Evolutionary conservation across 1,284 basidiomycete genomes (phyloP).

Genomic region (Cryptococcus sp.): DNA sequence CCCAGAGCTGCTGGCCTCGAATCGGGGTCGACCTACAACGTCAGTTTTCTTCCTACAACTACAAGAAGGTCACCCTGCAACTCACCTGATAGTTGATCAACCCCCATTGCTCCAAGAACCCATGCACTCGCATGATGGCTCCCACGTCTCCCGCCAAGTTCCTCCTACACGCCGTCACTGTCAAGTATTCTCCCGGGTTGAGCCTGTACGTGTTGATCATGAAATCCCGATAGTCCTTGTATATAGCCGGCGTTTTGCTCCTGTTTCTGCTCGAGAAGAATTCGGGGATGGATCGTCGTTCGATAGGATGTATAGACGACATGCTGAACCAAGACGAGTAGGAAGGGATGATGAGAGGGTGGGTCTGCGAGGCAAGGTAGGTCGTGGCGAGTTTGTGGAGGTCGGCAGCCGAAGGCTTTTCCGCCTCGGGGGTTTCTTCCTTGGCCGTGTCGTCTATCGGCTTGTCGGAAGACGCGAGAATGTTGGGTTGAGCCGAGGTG

Average conservation of each 20-base stretch:
- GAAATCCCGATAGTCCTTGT: conserved; percentile 99
- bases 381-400: conserved; percentile 47
- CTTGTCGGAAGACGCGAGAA: conserved; percentile 4
- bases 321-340: conserved; percentile 99
- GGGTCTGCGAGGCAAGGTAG: conserved; percentile 94
- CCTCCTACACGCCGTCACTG: conserved; percentile 91
- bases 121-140: conserved; percentile 97
- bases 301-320: conserved; percentile 82
- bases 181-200: conserved; percentile 91
- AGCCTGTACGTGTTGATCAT: conserved; percentile 99
- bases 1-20: conserved; percentile 88
- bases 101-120: conserved; percentile 98
- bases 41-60: background rate
- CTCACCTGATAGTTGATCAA: conserved; percentile 95
- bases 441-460: conserved; percentile 11
- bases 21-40: conserved; percentile 87
- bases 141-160: conserved; percentile 98
- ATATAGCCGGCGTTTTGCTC: conserved; percentile 92
- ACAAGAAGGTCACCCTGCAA: conserved; percentile 16
- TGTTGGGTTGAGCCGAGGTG: conserved; percentile 8
- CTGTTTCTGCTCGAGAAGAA: conserved; percentile 97
- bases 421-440: conserved; percentile 13
- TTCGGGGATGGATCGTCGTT: conserved; percentile 88
- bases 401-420: conserved; percentile 34
- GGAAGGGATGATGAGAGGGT: conserved; percentile 93